Base-by-base conservation (phyloP, 805 yeast species). In the Metschnikowia similis region DNA sequence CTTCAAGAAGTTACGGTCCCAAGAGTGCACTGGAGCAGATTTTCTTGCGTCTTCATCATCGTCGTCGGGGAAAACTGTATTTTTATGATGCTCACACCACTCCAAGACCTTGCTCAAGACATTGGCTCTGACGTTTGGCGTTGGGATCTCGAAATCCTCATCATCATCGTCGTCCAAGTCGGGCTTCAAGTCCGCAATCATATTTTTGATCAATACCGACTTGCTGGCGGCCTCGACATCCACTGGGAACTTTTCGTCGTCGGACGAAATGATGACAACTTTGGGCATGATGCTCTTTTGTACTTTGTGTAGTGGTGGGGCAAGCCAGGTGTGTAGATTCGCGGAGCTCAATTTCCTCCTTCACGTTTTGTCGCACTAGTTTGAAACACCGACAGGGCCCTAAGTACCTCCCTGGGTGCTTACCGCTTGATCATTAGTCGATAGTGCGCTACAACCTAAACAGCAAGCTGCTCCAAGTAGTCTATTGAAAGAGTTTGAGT, bases 1-100 rank as follows among this genome's bases (percentile, higher is more conserved):
- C 64, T 88, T 87, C 60, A 92, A 79, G 67, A 91, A 92, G 67
- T 87, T 89, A 67, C 88, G 87, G 70, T 92, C 98, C 98, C 98
- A 92, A 42, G 90, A 90, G 54, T 87, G 92, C 46, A 92, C 89
- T 3, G 96, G 97, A 2, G 90, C 89, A n/a, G 92, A 79, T 64
- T 87, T 88, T 66, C 87, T 83, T 26, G 88, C 80, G 58, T 89
- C 96, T 48, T 86, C 91, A 55, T 89, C 96, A 48, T 85, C 91
- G 44, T 79, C 83, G 54, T 84, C 89, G 16, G 88, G 87, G 68
- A 84, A 84, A 16, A 75, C 75, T 8, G 87, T 80, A 64, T 88
- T 90, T 66, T 85, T 87, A 74, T 92, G 97, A 66, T 92, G 94
- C 63, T 88, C 95, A 61, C 97, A 90, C 95, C 97, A 92, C 65